phyloP scores from a whole-genome alignment of 768 basidiomycete genomes.

The Grammothele lineata region DNA sequence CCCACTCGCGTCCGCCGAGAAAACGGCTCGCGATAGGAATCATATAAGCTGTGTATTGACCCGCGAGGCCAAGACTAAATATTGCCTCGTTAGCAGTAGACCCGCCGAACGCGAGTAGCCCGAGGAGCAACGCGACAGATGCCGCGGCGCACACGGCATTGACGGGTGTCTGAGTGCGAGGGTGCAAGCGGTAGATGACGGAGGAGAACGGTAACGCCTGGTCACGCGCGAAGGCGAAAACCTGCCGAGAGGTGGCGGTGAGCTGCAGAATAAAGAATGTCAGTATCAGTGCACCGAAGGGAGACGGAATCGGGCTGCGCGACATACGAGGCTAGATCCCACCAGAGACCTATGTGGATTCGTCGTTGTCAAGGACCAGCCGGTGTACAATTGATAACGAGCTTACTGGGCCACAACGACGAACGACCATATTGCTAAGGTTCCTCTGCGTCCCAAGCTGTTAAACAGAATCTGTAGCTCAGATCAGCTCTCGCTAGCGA shows the following conservation, averaged over 20 bases:
- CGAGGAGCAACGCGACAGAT: conserved; percentile 43
- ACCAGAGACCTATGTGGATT: conserved; percentile 56
- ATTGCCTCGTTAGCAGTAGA: conserved; percentile 35
- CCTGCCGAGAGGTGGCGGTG: conserved; percentile 52
- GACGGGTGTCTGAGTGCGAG: conserved; percentile 48
- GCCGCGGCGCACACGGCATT: conserved; percentile 54
- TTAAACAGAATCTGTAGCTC: conserved; percentile 25
- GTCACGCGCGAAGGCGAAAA: conserved; percentile 69
- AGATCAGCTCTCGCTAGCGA: too few species aligned
- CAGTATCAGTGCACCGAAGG: too few species aligned
- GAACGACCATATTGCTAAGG: conserved; percentile 34
- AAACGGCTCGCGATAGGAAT: conserved; percentile 33
- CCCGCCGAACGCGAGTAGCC: conserved; percentile 58
- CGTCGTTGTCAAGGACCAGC: not conserved
- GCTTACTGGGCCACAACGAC: conserved; percentile 29
- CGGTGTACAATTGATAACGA: too few species aligned
- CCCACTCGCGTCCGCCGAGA: conserved; percentile 21
- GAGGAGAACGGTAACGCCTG: conserved; percentile 61
- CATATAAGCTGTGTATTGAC: conserved; percentile 26
- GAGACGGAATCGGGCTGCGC: not conserved
- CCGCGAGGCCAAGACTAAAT: conserved; percentile 25
- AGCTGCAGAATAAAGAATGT: conserved; percentile 21
- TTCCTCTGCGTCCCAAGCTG: conserved; percentile 32
- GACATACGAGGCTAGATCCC: conserved; percentile 50
- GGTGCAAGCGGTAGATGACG: conserved; percentile 57